Evolutionary conservation across 805 yeast species (phyloP).

Genomic region (Starmerella geochares): DNA sequence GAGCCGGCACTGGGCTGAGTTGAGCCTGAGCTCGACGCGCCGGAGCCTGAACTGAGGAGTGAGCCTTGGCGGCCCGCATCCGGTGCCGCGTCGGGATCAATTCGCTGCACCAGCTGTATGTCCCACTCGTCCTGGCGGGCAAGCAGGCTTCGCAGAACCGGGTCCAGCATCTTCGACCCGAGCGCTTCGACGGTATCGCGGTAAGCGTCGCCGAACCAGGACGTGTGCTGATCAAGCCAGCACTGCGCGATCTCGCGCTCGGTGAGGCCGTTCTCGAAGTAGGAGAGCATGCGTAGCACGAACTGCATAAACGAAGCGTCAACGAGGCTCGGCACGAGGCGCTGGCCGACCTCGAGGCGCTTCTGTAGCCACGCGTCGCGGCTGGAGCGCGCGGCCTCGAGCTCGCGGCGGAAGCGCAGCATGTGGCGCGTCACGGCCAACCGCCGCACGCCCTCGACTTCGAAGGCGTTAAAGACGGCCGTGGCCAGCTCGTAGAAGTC

Average conservation of each 20-base stretch:
- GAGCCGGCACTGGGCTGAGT: no score
- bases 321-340: background rate
- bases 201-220: constrained; percentile 4
- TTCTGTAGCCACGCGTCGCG: background rate
- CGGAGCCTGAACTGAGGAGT: no score
- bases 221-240: background rate
- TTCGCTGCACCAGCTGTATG: background rate
- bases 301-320: constrained; percentile 7
- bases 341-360: background rate
- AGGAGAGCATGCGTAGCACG: constrained; percentile 2
- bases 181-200: background rate
- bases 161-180: background rate
- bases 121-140: constrained; percentile 3
- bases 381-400: background rate
- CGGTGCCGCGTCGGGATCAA: background rate
- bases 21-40: no score
- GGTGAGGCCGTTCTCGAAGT: background rate
- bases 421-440: background rate
- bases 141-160: constrained; percentile 2
- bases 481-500: constrained; percentile 6
- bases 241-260: constrained; percentile 5
- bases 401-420: constrained; percentile 1
- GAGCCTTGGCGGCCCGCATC: no score
- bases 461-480: background rate
- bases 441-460: background rate